These are phyloP conservation scores for Candida pseudoviswanathii DNA, from an alignment of 1,139 yeast species.

Conservation along the genomic window DNA sequence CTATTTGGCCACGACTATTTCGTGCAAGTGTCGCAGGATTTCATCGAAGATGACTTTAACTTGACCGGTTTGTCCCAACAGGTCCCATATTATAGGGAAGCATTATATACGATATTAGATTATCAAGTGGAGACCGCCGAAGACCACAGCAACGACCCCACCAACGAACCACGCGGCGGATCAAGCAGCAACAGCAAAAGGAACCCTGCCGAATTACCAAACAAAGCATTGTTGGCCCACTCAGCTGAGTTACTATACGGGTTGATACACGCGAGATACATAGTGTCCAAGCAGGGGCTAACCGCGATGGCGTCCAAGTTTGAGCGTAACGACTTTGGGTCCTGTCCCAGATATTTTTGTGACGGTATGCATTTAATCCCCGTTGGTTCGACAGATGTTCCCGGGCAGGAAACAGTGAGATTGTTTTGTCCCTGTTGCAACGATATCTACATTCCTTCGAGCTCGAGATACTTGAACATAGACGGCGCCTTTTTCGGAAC, in stretches of 20 bases:
- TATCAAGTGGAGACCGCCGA: slow-evolving; percentile 81
- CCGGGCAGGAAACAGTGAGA: slow-evolving; percentile 90
- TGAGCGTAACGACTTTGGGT: slow-evolving; percentile 86
- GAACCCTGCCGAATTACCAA: slow-evolving; percentile 52
- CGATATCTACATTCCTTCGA: slow-evolving; percentile 85
- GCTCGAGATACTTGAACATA: slow-evolving; percentile 79
- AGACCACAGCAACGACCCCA: slow-evolving; percentile 26
- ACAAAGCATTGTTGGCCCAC: slow-evolving; percentile 77
- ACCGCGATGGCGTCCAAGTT: slow-evolving; percentile 96
- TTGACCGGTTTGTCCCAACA: slow-evolving; percentile 83
- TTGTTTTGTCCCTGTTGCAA: slow-evolving; percentile 93
- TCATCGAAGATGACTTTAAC: slow-evolving; percentile 95
- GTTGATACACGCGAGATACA: slow-evolving; percentile 88
- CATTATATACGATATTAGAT: slow-evolving; percentile 80
- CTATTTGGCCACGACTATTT: slow-evolving; percentile 90
- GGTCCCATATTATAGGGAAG: slow-evolving; percentile 91
- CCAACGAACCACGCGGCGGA: slow-evolving; percentile 5
- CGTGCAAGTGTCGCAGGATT: slow-evolving; percentile 90
- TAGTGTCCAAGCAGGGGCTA: slow-evolving; percentile 86
- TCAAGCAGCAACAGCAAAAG: slow-evolving; percentile 1
- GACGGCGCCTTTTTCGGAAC: slow-evolving; percentile 98
- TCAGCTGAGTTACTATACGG: slow-evolving; percentile 93
- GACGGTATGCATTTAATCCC: slow-evolving; percentile 93
- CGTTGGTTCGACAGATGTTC: slow-evolving; percentile 86
- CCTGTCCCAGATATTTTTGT: slow-evolving; percentile 88